Evolutionary conservation across 495 filamentous ascomycete genomes (phyloP), one percentile per base, ranked within the genome.

Genomic region (Parmelia sp.): DNA sequence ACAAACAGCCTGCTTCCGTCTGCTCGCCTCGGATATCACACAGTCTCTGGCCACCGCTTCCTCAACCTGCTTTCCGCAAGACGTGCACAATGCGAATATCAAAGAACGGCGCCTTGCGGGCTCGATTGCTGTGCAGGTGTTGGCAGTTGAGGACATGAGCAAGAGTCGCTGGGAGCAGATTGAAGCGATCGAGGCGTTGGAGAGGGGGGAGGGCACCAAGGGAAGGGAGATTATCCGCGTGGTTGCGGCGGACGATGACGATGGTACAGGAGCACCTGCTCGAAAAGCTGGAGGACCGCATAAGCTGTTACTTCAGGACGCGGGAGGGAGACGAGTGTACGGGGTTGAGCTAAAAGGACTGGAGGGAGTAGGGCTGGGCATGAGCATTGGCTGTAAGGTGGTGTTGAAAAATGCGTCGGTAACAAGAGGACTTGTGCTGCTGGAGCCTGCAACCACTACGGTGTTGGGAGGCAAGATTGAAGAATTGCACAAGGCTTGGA

Each of bases 401-500:
- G 53, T 97, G 47, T 72, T 98, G 64, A 83, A 76, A 62, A 82
- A 84, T 70, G 79, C 78, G 3, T 76, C 79, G 15, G 86, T 96
- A 37, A 87, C 90, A 27, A 78, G 94, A 33, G 95, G 90, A 1
- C 81, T 93, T 66, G 69, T 95, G 21, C 71, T 98, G 69, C 75
- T 98, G 15, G 86, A 91, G 49, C 86, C 90, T 2, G 74, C 69
- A 17, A 82, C 70, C 23, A 84, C 83, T 55, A 80, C 78, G 42
- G 67, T 96, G 4, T 74, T 97, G 21, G 94, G 94, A 3, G 94
- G 94, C 0, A 96, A 90, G 81, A 86, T 97, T 60, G 92, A 96
- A 61, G 78, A 71, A 1, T 79, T 91, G 79, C 88, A 96, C 69
- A 84, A 83, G 70, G 76, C 76, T 39, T 97, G 94, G 92, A 81